Evolutionary conservation across 2,329 filamentous ascomycete species (phyloP), one percentile per base, ranked within the genome.

Genomic region (Calonectria ilicicola): DNA sequence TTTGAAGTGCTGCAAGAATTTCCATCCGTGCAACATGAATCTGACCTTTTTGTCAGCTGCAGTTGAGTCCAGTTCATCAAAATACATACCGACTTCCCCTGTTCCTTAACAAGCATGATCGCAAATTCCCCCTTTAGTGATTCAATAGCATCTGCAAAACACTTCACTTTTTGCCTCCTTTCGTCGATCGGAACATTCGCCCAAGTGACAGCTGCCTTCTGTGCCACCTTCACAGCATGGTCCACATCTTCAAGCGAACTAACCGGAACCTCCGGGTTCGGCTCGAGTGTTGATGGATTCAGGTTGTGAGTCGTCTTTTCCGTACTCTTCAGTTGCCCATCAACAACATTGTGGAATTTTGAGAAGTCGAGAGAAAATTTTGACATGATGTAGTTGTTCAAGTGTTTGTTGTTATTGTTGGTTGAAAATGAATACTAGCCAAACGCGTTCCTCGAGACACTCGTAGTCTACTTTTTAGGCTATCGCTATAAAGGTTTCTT

Each of bases 71-170:
- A 9, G n/a, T 15, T 29, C 17, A 32, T 27, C 27, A 35, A 14
- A 23, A 10, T n/a, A 64, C 42, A 21, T 70, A 66, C 68, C 9
- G 68, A 47, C n/a, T 70, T 70, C 12, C 68, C 68, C 19, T 65
- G 62, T 27, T 70, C 68, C n/a, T 35, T 23, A 8, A 66, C 35
- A 21, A 70, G 63, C n/a, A 70, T 23, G 7, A 14, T 51, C 8
- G 38, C 27, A 19, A 70, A 66, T 15, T 70, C 68, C 15, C 32
- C 40, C n/a, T 19, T 27, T 15, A 42, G 35, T 17, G 53, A 15
- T 19, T 53, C 46, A 1, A 70, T 5, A 3, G 67, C 67, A 23
- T 49, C 40, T 9, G 62, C 63, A 32, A 47, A 70, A 14, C 12
- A 26, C 17, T 32, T 27, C 14, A 70, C 29, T 26, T 46, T 49